Conservation (phyloP, 345 rosid species). For the Rhizophora mangle region DNA sequence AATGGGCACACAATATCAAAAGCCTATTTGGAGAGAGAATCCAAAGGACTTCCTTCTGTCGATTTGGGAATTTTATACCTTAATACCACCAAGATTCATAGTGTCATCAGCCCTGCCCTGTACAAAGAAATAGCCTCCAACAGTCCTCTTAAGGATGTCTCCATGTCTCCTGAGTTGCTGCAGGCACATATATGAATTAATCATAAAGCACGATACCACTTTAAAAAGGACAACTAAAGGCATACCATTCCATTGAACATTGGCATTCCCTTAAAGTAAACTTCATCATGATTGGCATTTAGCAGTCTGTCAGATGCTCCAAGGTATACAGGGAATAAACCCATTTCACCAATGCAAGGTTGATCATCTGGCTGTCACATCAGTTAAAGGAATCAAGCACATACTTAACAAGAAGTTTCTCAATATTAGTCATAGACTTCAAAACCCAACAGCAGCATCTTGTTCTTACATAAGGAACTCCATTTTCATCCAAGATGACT, state of each 20-base stretch:
- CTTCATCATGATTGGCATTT: constrained; percentile 69
- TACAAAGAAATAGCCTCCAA: constrained; percentile 65
- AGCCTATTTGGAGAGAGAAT: background rate
- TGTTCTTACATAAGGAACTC: constrained; percentile 53
- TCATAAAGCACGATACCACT: background rate
- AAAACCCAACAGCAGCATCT: background rate
- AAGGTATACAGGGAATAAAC: constrained; percentile 61
- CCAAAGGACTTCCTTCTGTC: background rate
- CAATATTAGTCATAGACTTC: background rate
- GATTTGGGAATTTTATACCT: constrained; percentile 39
- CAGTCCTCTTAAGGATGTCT: constrained; percentile 63
- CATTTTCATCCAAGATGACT: constrained; percentile 71
- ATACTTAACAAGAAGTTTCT: background rate
- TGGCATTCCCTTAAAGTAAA: constrained; percentile 89
- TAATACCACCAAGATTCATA: constrained; percentile 97
- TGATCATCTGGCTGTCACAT: constrained; percentile 61
- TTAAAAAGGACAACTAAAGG: constrained; percentile 1
- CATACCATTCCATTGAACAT: constrained; percentile 61
- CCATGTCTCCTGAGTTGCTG: constrained; percentile 92
- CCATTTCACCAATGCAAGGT: constrained; percentile 82
- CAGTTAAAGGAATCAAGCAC: constrained; percentile 16
- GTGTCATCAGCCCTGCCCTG: constrained; percentile 97
- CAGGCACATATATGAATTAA: constrained; percentile 7
- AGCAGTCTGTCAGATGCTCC: constrained; percentile 80
- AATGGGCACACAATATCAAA: background rate